Conservation (phyloP, 2,329 filamentous ascomycete genomes). For the Furcasterigmium furcatum region DNA sequence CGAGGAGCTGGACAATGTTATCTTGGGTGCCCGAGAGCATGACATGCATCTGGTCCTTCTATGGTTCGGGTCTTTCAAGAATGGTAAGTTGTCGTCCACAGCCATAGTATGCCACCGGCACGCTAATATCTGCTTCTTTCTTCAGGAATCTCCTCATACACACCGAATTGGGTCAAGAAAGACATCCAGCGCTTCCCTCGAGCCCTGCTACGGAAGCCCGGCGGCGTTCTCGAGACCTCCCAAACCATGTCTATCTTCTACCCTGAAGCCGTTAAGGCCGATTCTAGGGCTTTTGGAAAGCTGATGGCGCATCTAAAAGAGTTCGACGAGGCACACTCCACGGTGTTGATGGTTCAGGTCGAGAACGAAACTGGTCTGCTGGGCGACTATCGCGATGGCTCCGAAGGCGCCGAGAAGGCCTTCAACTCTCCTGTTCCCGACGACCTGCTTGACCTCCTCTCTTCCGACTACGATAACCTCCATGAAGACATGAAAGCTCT, state of each 20-base stretch:
- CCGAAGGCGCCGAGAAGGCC: conserved; percentile 26
- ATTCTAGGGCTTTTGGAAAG: conserved; percentile 20
- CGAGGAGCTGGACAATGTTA: conserved; percentile 19
- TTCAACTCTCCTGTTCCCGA: conserved; percentile 26
- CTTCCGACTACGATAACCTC: background rate
- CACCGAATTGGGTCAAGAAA: conserved; percentile 20
- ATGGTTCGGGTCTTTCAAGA: conserved; percentile 27
- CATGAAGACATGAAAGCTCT: conserved; percentile 3
- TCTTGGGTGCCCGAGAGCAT: conserved; percentile 17
- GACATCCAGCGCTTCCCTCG: conserved; percentile 20
- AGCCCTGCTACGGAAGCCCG: conserved; percentile 20
- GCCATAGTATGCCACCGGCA: too few species aligned
- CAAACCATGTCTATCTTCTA: conserved; percentile 23
- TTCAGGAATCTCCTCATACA: conserved; percentile 21
- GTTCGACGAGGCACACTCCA: conserved; percentile 37
- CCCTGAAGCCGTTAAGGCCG: conserved; percentile 14
- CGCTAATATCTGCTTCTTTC: too few species aligned
- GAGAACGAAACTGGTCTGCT: conserved; percentile 47
- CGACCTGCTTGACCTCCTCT: conserved; percentile 10
- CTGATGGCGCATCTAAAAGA: conserved; percentile 28
- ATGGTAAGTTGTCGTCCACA: conserved; percentile 13
- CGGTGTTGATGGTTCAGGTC: conserved; percentile 50
- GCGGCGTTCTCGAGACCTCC: conserved; percentile 16
- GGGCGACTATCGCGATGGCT: conserved; percentile 42
- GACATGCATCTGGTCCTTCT: conserved; percentile 20